A percentile compares a stretch with the other conserved stretches of the same genome.
These are phyloP conservation scores for Leccinellum rugosiceps DNA, from an alignment of 768 basidiomycete species.

Conservation along the genomic window DNA sequence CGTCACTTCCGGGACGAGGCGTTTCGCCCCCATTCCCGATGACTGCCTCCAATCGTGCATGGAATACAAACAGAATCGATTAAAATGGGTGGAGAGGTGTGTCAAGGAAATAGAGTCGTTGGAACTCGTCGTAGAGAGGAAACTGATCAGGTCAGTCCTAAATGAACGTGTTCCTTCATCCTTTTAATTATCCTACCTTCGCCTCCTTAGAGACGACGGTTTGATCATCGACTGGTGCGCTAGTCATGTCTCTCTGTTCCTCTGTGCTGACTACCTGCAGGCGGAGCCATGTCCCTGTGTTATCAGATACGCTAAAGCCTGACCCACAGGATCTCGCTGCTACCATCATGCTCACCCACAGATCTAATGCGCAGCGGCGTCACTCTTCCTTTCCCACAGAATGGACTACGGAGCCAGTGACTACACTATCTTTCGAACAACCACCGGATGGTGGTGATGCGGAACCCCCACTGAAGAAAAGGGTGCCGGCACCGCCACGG, in stretches of 20 bases:
- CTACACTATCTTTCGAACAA: not conserved
- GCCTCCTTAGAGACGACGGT: conserved; percentile 26
- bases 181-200: not conserved
- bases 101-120: conserved; percentile 18
- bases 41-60: conserved; percentile 22
- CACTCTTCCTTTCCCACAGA: not conserved
- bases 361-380: conserved; percentile 21
- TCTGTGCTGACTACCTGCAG: conserved; percentile 13
- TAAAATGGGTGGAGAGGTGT: conserved; percentile 19
- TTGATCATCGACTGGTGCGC: conserved; percentile 30
- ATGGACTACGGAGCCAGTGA: not conserved
- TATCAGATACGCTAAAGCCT: conserved; percentile 31
- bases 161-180: not conserved
- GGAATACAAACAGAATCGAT: conserved; percentile 20
- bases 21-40: conserved; percentile 26
- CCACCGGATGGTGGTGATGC: not conserved
- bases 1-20: conserved; percentile 26
- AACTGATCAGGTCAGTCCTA: conserved; percentile 26
- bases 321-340: conserved; percentile 27
- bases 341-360: conserved; percentile 23
- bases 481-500: conserved; percentile 22
- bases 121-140: conserved; percentile 23
- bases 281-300: conserved; percentile 29
- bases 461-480: conserved; percentile 6
- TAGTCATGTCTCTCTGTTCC: not conserved